These are phyloP conservation scores for Manihot esculenta DNA, from an alignment of 441 rosid genomes.

Conservation along the genomic window DNA sequence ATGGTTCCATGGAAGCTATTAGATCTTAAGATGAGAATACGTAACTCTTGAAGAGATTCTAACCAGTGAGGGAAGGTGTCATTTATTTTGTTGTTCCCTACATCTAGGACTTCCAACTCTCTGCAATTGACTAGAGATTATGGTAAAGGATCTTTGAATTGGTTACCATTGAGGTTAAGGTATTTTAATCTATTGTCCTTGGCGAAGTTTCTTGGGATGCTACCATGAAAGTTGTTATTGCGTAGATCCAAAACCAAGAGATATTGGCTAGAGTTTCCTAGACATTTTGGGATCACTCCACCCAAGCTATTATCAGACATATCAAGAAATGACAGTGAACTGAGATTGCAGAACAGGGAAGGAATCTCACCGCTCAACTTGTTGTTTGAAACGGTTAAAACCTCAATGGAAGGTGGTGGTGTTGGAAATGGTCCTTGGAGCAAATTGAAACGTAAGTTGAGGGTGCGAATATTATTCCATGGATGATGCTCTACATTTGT, in stretches of 20 bases:
- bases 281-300: conserved; percentile 17
- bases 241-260: conserved; percentile 18
- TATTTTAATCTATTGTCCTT: not conserved
- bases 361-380: conserved; percentile 27
- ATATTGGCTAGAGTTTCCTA: conserved; percentile 9
- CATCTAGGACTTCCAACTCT: conserved; percentile 15
- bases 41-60: conserved; percentile 22
- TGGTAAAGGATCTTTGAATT: not conserved
- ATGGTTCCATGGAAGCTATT: conserved; percentile 33
- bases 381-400: not conserved
- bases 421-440: too few species aligned
- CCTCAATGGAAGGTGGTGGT: not conserved
- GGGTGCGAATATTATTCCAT: too few species aligned
- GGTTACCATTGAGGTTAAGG: not conserved
- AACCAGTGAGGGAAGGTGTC: conserved; percentile 46
- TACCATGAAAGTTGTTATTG: conserved; percentile 29
- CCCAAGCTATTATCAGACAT: conserved; percentile 21
- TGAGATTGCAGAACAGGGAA: conserved; percentile 26
- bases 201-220: not conserved
- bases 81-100: conserved; percentile 27
- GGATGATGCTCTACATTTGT: not conserved
- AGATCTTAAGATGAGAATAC: conserved; percentile 27
- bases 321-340: conserved; percentile 23
- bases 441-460: too few species aligned
- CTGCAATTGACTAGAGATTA: conserved; percentile 16